Conservation (phyloP, 1,139 yeast genomes). For the Diutina ranongensis region DNA sequence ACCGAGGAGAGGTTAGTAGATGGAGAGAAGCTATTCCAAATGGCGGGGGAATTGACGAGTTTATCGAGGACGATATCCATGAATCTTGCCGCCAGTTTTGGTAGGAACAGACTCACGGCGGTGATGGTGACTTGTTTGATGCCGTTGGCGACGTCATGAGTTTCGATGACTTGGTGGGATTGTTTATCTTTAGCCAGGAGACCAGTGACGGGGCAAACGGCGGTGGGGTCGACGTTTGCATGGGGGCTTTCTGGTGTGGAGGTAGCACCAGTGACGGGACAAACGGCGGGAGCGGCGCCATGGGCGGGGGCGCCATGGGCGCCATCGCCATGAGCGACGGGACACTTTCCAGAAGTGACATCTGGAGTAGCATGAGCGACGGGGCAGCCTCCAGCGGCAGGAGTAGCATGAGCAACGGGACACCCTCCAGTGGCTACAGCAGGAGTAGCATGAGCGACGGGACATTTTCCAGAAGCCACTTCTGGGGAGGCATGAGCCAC, state of each 20-base stretch:
- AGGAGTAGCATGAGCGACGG: not conserved
- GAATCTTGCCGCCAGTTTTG: not conserved
- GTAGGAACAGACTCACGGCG: not conserved
- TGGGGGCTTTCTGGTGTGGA: not conserved
- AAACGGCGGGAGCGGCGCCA: not conserved
- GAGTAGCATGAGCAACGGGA: not conserved
- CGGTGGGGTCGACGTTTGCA: not conserved
- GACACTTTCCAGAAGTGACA: not conserved
- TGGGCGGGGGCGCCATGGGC: not conserved
- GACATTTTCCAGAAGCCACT: not conserved
- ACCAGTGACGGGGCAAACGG: slow-evolving; percentile 5
- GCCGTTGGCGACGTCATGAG: not conserved
- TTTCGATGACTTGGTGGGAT: not conserved
- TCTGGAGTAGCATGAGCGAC: not conserved
- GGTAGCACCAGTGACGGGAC: not conserved
- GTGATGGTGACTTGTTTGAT: not conserved
- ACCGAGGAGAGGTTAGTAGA: not conserved
- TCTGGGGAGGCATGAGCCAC: not conserved
- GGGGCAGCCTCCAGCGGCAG: not conserved
- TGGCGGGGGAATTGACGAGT: not conserved
- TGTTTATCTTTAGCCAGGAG: not conserved
- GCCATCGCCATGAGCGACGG: not conserved
- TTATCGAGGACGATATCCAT: slow-evolving; percentile 2
- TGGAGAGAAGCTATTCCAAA: not conserved
- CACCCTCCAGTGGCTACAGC: not conserved